Base-by-base conservation (phyloP, 176 grass and related monocot genomes). In the Leersia perrieri region DNA sequence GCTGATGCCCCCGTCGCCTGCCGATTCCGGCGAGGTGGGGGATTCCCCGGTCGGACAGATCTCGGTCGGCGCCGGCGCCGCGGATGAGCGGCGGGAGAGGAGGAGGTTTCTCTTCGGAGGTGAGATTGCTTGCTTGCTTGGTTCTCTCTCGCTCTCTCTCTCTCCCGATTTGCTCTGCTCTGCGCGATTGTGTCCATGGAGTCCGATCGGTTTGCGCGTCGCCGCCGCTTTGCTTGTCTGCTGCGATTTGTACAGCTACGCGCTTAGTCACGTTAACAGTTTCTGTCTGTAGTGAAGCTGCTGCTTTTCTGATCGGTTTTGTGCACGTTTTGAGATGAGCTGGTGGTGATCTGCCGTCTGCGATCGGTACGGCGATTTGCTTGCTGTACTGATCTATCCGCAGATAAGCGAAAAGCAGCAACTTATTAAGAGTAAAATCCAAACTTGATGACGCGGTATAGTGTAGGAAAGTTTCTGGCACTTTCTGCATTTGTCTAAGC, bases 21-120 rank as follows among this genome's bases (percentile, higher is more conserved):
- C 77, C 15, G 89, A 94, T 82, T 77, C 89, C 47, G 76, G 77
- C 8, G 89, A 78, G 74, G 31, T 4, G 49, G 45, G 16, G 33
- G 38, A 57, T 32, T 68, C 29, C 72, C 16, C 63, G 12, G 68
- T 70, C 28, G 36, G 60, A 14, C 86, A 91, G 92, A 87, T 91
- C 89, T 80, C 86, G 58, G 63, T 86, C 4, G 53, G 28, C 14
- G 11, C 23, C 9, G 42, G 4, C 55, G 60, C 16, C 9, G 47
- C 42, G 5, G 89, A 42, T 74, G 51, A 68, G 7, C 26, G 18
- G 38, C 18, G 70, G 70, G 33, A 55, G 75, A 82, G 71, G 67
- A 11, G 60, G 31, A 33, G 77, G 80, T 94, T 94, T 66, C 80
- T 94, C 12, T 79, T 94, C 44, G 87, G 87, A 87, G 92, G 92